Conservation (phyloP, 805 yeast species). For the Wickerhamomyces chaumierensis region DNA sequence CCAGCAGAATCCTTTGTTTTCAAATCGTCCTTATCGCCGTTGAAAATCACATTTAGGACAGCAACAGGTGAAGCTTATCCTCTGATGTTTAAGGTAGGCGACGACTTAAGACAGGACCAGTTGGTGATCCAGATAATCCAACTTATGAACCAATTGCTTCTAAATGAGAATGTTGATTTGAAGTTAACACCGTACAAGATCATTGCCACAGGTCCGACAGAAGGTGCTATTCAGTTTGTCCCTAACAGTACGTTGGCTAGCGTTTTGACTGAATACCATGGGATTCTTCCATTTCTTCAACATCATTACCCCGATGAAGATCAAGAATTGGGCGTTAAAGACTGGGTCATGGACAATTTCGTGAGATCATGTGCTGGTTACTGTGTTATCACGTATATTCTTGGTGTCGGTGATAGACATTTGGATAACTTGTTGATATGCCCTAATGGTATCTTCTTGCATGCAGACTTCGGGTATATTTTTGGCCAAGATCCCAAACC, state of each 20-base stretch:
- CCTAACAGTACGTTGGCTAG: conserved; percentile 84
- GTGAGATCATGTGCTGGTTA: conserved; percentile 96
- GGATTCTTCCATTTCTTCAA: conserved; percentile 61
- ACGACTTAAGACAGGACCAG: conserved; percentile 91
- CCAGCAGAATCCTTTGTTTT: conserved; percentile 79
- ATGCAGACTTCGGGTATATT: conserved; percentile 95
- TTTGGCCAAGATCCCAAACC: conserved; percentile 97
- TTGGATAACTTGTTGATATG: conserved; percentile 77
- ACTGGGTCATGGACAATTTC: conserved; percentile 80
- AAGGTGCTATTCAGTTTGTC: conserved; percentile 90
- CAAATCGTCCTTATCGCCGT: conserved; percentile 83
- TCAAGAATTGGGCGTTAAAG: conserved; percentile 23
- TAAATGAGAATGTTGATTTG: conserved; percentile 84
- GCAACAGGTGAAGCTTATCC: conserved; percentile 44
- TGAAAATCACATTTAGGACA: conserved; percentile 70
- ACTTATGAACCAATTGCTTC: conserved; percentile 79
- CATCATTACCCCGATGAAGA: conserved; percentile 47
- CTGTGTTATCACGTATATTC: conserved; percentile 85
- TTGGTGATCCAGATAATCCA: conserved; percentile 88
- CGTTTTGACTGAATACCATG: conserved; percentile 63
- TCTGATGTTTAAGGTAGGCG: conserved; percentile 91
- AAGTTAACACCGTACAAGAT: conserved; percentile 82
- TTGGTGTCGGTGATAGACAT: conserved; percentile 98
- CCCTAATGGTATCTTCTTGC: conserved; percentile 86
- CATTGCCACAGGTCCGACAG: conserved; percentile 80